Base-by-base conservation (phyloP, 2,329 filamentous ascomycete genomes). In the Diplodia scrobiculata region DNA sequence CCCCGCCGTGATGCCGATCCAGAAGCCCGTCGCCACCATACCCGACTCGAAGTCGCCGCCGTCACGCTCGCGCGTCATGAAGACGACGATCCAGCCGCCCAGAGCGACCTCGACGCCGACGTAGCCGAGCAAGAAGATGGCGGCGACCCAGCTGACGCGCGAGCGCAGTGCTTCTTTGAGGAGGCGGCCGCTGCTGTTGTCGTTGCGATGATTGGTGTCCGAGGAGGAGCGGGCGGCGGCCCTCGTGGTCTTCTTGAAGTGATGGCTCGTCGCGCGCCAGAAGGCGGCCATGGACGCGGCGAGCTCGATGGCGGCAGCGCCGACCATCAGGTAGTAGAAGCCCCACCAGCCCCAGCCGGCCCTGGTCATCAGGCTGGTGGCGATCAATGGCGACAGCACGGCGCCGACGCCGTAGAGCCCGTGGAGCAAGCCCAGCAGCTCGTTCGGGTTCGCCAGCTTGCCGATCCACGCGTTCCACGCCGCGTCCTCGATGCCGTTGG, bases 21-120 rank as follows among this genome's bases (percentile, higher is more conserved):
- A 70, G 60, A 70, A 70, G 9, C 68, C 68, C 6, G 68, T 70
- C 1, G 63, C 50, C 0, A 69, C 66, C n/a, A 70, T 58, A n/a
- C 66, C 67, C 10, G 68, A 66, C 27, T 65, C 66, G 45, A 70
- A 70, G 13, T 65, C 53, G 21, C 41, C 53, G 36, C 63, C 63
- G 48, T 88, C 76, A 17, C 92, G 86, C 29, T 92, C 87, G 19
- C 85, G 81, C n/a, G 92, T 87, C 91, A 96, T 96, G 74, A 96
- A 96, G 0, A 88, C 89, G 54, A 91, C 88, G 68, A 96, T 89
- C 91, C 91, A 94, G 14, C 91, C 91, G 21, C 89, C 89, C 3
- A 92, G 80, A 0, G 86, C 87, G 67, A 91, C 89, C 77, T 96
- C 91, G 6, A 86, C 83, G 3, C 92, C 92, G 0, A 93, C 88